A percentile compares a stretch with the other conserved stretches of the same genome.
These are phyloP conservation scores for Suhomyces bribrorum DNA, from an alignment of 1,139 yeast species.

Conservation along the genomic window DNA sequence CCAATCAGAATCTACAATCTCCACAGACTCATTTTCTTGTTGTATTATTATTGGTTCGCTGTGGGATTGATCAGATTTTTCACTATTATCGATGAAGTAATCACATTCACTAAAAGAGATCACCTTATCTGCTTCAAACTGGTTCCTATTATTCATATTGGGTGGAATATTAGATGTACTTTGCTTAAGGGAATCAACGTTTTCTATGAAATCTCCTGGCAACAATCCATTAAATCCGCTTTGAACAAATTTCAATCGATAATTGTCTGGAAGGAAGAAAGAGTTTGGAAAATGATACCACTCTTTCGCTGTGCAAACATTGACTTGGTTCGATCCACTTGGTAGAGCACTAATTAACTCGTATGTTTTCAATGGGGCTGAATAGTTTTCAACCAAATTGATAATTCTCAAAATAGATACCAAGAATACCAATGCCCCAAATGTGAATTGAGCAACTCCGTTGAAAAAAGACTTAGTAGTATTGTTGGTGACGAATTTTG, in stretches of 20 bases:
- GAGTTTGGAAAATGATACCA: conserved; percentile 95
- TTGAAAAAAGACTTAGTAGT: conserved; percentile 1
- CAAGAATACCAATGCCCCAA: conserved; percentile 22
- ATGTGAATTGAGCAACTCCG: conserved; percentile 9
- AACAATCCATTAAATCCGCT: conserved; percentile 85
- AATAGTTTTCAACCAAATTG: conserved; percentile 54
- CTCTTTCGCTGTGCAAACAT: conserved; percentile 87
- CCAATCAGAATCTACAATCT: conserved; percentile 36
- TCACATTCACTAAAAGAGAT: conserved; percentile 50
- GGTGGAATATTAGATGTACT: conserved; percentile 49
- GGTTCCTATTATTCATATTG: conserved; percentile 74
- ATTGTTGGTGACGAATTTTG: conserved; percentile 4
- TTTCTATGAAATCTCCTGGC: conserved; percentile 81
- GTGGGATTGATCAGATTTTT: conserved; percentile 27
- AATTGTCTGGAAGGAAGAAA: conserved; percentile 64
- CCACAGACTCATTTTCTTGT: conserved; percentile 12
- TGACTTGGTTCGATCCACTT: conserved; percentile 24
- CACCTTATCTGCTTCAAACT: conserved; percentile 56
- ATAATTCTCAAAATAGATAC: conserved; percentile 40
- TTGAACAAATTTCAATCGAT: conserved; percentile 64
- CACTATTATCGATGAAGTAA: conserved; percentile 58
- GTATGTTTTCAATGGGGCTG: conserved; percentile 53
- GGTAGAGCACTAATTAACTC: conserved; percentile 16
- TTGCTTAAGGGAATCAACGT: conserved; percentile 20
- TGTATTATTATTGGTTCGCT: conserved; percentile 29